phyloP scores from a whole-genome alignment of 1,284 basidiomycete genomes.

The Papiliotrema nemorosa region DNA sequence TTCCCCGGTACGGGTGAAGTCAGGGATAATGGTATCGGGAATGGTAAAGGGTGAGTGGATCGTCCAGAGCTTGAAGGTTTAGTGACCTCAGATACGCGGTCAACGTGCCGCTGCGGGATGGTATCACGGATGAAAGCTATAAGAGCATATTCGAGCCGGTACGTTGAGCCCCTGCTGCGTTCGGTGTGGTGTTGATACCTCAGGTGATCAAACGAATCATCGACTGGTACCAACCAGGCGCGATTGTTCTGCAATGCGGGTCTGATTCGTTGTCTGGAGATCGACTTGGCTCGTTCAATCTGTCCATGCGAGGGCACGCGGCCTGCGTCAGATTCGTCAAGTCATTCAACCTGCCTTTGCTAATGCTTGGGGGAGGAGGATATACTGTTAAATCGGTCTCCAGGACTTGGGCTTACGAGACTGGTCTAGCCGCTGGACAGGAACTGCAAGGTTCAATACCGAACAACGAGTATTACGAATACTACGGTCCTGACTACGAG shows the following conservation, averaged over 20 bases:
- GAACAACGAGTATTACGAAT: constrained; percentile 97
- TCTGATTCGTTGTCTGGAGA: constrained; percentile 98
- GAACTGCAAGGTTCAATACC: constrained; percentile 84
- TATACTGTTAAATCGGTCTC: constrained; percentile 99
- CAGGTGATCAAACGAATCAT: constrained; percentile 93
- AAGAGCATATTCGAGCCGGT: constrained; percentile 94
- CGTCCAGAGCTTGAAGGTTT: no score
- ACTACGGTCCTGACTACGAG: constrained; percentile 96
- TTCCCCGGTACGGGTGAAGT: constrained; percentile 98
- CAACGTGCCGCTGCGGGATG: constrained; percentile 94
- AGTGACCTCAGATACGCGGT: constrained; percentile 64
- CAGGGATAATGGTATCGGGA: constrained; percentile 85
- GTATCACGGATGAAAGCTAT: constrained; percentile 94
- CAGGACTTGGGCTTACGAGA: constrained; percentile 97
- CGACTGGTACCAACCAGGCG: constrained; percentile 92
- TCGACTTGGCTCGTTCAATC: constrained; percentile 91
- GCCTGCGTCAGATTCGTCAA: constrained; percentile 98
- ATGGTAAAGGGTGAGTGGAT: constrained; percentile 72
- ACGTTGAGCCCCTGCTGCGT: constrained; percentile 32
- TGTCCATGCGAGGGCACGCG: constrained; percentile 97
- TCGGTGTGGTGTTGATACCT: not conserved
- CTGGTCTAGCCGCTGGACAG: constrained; percentile 91
- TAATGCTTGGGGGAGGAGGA: constrained; percentile 93
- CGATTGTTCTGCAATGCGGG: constrained; percentile 95
- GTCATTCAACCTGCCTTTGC: constrained; percentile 86